Base-by-base conservation (phyloP, 192 early-diverging fungal genomes). In the Geranomyces variabilis region DNA sequence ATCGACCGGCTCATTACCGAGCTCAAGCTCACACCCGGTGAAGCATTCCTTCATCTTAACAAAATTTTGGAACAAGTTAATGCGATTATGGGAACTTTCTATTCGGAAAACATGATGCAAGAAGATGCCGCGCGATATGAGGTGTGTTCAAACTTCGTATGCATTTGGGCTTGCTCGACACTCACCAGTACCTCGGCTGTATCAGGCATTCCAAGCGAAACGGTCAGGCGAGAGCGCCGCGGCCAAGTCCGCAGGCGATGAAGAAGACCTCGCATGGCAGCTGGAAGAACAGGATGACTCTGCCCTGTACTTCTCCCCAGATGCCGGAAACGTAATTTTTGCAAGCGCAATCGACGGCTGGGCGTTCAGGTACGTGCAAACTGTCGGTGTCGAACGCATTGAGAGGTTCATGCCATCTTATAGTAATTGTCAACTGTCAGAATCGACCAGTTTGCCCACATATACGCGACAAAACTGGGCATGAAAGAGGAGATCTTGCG, bases 41-140 rank as follows among this genome's bases (percentile, higher is more conserved):
- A 99, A 79, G 97, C 97, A 0, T 96, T 96, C 71, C 66, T 84
- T 26, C 96, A 98, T 77, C 74, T 99, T 74, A 91, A 91, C 75
- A 92, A 94, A 77, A 96, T 98, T 60, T 78, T 99, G 29, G 96
- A 96, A 74, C 96, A 98, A 82, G 92, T 94, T 47, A 99, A 99
- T 77, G 95, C 96, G 7, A 90, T 98, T 48, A 88, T 96, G 81
- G 96, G 93, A 29, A 94, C 92, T 13, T 97, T 97, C 63, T 95
- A 91, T 70, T 90, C 92, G 22, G 93, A 92, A n/a, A 91, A 96
- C 59, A 73, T 92, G 41, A 80, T 98, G 68, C 92, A 93, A 24
- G 86, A 86, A 56, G 90, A 92, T 72, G 84, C 87, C 17, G 80
- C 81, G 58, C 83, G 81, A 55, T 83, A 88, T 24, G 91, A 96